A percentile compares a stretch with the other conserved stretches of the same genome.
phyloP scores from a whole-genome alignment of 495 filamentous ascomycete genomes.

The Neurospora sp. region DNA sequence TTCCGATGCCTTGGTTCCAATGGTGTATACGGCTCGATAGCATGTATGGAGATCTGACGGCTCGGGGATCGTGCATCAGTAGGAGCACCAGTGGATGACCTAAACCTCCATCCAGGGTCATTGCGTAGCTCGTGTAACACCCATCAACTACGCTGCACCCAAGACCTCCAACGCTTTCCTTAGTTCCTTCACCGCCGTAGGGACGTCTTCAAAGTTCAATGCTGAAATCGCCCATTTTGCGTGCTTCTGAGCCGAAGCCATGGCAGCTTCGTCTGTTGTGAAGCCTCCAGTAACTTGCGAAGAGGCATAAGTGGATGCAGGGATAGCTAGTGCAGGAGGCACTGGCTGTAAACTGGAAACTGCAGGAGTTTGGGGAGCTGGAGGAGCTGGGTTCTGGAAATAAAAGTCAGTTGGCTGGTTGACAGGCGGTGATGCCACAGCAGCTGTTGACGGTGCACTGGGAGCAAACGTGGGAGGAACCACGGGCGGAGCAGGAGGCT shows the following conservation, averaged over 20 bases:
- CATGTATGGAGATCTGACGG: neutral
- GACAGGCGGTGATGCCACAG: constrained; percentile 19
- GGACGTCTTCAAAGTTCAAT: constrained; percentile 89
- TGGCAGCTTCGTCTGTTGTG: constrained; percentile 59
- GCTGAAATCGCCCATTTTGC: constrained; percentile 96
- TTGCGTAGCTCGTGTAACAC: neutral
- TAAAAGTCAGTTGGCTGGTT: constrained; percentile 13
- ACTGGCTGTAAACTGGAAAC: neutral
- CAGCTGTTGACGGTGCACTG: constrained; percentile 13
- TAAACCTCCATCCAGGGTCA: neutral
- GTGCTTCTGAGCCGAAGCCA: constrained; percentile 81
- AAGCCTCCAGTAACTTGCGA: constrained; percentile 7
- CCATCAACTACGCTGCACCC: constrained; percentile 36
- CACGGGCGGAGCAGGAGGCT: constrained; percentile 8
- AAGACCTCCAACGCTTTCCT: constrained; percentile 59
- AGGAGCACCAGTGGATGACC: neutral
- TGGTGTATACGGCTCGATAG: neutral
- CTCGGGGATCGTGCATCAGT: neutral
- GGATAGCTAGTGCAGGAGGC: constrained; percentile 3
- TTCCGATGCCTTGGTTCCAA: neutral
- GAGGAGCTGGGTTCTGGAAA: constrained; percentile 12
- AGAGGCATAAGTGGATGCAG: constrained; percentile 5
- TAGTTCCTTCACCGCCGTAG: constrained; percentile 82
- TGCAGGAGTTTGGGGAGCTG: constrained; percentile 6
- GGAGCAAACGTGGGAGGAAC: constrained; percentile 21